Percentiles rank a stretch among this genome's conserved stretches.
Evolutionary conservation across 2,329 filamentous ascomycete species (phyloP).

Genomic region (Dactylellina drechsleri): DNA sequence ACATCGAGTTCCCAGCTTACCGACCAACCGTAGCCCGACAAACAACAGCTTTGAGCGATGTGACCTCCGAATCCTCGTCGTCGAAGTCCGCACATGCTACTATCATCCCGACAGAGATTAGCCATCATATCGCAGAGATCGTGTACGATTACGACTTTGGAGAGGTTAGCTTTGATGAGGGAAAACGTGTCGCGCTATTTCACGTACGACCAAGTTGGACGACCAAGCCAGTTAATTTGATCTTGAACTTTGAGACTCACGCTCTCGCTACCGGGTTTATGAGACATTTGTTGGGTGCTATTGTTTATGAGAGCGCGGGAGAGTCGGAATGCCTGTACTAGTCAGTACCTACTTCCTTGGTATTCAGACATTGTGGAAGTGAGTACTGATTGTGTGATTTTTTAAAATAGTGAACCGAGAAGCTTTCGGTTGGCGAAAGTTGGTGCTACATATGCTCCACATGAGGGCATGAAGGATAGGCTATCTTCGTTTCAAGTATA

Average conservation of each 20-base stretch:
- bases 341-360: conserved; percentile 12
- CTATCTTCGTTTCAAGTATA: conserved; percentile 42
- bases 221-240: conserved; percentile 44
- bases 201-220: conserved; percentile 44
- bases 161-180: conserved; percentile 49
- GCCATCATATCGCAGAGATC: conserved; percentile 50
- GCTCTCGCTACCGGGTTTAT: conserved; percentile 41
- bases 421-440: conserved; percentile 43
- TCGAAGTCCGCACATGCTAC: conserved; percentile 19
- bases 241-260: conserved; percentile 49
- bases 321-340: conserved; percentile 50
- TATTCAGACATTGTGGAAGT: background rate
- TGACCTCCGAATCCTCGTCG: conserved; percentile 14
- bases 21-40: conserved; percentile 40
- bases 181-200: conserved; percentile 45
- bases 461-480: conserved; percentile 49
- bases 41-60: conserved; percentile 33
- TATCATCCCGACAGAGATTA: conserved; percentile 25
- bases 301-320: conserved; percentile 34
- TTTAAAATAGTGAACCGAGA: conserved; percentile 37
- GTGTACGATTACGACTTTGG: conserved; percentile 53
- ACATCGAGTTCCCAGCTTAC: conserved; percentile 52
- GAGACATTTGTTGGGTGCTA: conserved; percentile 47
- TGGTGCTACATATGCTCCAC: conserved; percentile 36
- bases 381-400: background rate